Conservation (phyloP, 2,329 filamentous ascomycete species). For the Mariannaea sp. region DNA sequence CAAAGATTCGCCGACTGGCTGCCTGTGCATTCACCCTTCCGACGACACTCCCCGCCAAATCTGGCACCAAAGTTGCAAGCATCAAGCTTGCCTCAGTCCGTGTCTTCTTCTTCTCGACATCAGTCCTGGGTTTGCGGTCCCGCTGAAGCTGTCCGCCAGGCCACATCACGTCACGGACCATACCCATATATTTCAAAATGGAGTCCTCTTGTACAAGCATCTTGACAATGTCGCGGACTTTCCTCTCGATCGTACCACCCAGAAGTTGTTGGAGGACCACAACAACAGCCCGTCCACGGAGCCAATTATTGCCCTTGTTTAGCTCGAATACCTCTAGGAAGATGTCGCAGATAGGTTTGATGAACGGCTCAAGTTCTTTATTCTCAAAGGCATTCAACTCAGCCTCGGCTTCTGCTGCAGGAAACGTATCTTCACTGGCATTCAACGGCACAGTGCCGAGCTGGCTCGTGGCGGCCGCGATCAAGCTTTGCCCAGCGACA, state of each 20-base stretch:
- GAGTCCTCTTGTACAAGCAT: conserved; percentile 77
- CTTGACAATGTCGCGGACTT: conserved; percentile 84
- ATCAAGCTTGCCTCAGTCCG: conserved; percentile 87
- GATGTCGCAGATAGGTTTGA: conserved; percentile 97
- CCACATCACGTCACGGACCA: conserved; percentile 82
- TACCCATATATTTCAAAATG: conserved; percentile 73
- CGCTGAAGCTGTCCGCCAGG: conserved; percentile 66
- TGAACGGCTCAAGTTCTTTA: conserved; percentile 88
- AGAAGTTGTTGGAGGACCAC: conserved; percentile 95
- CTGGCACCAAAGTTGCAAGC: conserved; percentile 86
- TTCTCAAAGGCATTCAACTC: conserved; percentile 93
- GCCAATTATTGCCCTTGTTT: conserved; percentile 95
- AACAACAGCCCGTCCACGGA: conserved; percentile 91
- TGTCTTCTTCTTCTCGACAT: conserved; percentile 76
- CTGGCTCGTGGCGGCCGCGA: conserved; percentile 74
- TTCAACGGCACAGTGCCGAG: conserved; percentile 60
- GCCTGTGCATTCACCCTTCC: conserved; percentile 89
- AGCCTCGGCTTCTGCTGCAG: conserved; percentile 81
- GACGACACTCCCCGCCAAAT: conserved; percentile 90
- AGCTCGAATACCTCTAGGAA: conserved; percentile 96
- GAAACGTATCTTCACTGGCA: conserved; percentile 55
- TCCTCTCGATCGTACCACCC: conserved; percentile 93
- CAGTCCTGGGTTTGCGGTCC: conserved; percentile 61
- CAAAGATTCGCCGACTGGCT: conserved; percentile 86
- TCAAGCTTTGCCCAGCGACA: conserved; percentile 87